Base-by-base conservation (phyloP, 148 eudicot genomes). In the Camellia sinensis region DNA sequence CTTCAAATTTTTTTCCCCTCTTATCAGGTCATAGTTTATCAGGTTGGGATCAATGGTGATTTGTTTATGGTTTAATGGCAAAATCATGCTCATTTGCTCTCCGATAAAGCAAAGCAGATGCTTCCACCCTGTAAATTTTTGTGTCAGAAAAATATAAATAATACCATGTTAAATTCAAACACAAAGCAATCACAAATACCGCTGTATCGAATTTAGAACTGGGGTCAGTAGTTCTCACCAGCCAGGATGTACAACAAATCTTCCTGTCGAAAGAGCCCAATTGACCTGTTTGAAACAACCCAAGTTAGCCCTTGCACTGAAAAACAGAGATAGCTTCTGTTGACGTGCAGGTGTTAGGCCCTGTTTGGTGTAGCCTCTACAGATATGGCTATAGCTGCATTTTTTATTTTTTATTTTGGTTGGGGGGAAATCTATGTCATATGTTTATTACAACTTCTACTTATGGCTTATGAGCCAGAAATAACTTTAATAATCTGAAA, bases 71-170 rank as follows among this genome's bases (percentile, higher is more conserved):
- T 86, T 93, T 93, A 82, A 96, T 87, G 53, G 97, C 91, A 91
- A 96, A 96, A 65, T 96, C 95, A 69, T 85, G 92, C 80, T 96
- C 99, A 78, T 91, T 93, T 44, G 92, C 99, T 87, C 99, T 92
- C 86, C 97, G 87, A 82, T 96, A 96, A 65, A 96, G 98, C 86
- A 96, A 85, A 40, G 98, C 92, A 77, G 99, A 96, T 74, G 99
- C 99, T 91, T 96, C 99, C 87, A 96, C 97, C 99, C 99, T 96
- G 94, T 87, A 83, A 74, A 8, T 80, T 46, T 4, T 40, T 14
- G 40, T 6, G 74, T 48, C 40, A 41, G 43, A 41, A 63, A 43
- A 60, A 45, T 48, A 73, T 18, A 19, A 7, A 21, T 29, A 37
- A 22, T 3, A n/a, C 13, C 44, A 43, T 59, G 29, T 67, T 44